phyloP scores from a whole-genome alignment of 1,139 yeast genomes.

The Starmera stellimalicola region DNA sequence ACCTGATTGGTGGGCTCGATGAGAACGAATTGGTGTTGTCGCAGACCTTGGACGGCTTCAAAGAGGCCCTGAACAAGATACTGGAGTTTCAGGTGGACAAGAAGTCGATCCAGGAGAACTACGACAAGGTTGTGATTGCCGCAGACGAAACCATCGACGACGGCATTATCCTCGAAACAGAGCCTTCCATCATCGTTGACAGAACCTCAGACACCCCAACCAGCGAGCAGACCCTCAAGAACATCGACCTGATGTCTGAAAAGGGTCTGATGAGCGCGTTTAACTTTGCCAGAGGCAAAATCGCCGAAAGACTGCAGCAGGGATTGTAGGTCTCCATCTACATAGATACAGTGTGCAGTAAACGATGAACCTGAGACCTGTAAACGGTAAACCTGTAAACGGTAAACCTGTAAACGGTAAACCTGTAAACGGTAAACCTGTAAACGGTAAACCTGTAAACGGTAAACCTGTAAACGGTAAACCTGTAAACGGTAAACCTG shows the following conservation, averaged over 20 bases:
- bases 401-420: no score
- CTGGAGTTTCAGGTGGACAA: constrained; percentile 73
- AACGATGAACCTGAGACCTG: no score
- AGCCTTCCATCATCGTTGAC: constrained; percentile 76
- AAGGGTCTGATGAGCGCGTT: constrained; percentile 84
- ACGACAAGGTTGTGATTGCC: constrained; percentile 77
- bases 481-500: no score
- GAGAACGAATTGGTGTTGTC: constrained; percentile 84
- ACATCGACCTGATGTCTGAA: constrained; percentile 67
- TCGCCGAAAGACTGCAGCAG: constrained; percentile 82
- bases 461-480: no score
- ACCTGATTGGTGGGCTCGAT: constrained; percentile 63
- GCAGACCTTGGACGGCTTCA: constrained; percentile 68
- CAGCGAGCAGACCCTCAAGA: constrained; percentile 50
- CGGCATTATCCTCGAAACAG: constrained; percentile 86
- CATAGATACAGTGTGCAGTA: no score
- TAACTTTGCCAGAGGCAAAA: constrained; percentile 79
- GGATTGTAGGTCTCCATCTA: constrained; percentile 31
- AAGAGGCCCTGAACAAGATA: constrained; percentile 73
- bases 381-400: no score
- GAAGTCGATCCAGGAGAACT: constrained; percentile 68
- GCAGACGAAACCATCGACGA: constrained; percentile 90
- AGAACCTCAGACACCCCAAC: constrained; percentile 83
- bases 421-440: no score
- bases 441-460: no score